Evolutionary conservation across 129 eudicot species (phyloP), one percentile per base, ranked within the genome.

Genomic region (Centella asiatica): DNA sequence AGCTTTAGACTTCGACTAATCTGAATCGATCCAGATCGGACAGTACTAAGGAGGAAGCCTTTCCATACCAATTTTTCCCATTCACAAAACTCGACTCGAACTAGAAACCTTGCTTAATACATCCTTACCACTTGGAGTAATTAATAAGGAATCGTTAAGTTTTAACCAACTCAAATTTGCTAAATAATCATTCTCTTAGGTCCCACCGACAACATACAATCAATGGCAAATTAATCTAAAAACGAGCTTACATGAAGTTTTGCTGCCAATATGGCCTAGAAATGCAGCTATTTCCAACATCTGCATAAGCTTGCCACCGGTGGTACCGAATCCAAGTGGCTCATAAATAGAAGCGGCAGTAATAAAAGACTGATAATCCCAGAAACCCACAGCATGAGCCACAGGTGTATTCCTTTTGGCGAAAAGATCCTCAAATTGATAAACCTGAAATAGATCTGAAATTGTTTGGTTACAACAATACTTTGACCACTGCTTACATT

Each of bases 211-310:
- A n/a, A n/a, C n/a, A n/a, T n/a, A n/a, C n/a, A n/a, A n/a, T n/a
- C n/a, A n/a, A n/a, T n/a, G n/a, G n/a, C n/a, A n/a, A n/a, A n/a
- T n/a, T n/a, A n/a, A n/a, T n/a, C n/a, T n/a, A n/a, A n/a, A n/a
- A n/a, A 15, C 18, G 42, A 26, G 67, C 97, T 78, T 71, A 92
- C 99, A 92, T 2, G 96, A 75, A 63, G 99, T 92, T 73, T 84
- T 85, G 76, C 84, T 74, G 26, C 99, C 99, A 61, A 92, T 92
- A 57, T 87, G 95, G 60, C 87, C 95, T 28, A 92, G 81, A 62
- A 92, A 92, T 42, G 99, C 99, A 20, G 95, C 87, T 56, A 92
- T 59, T 54, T 92, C 99, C 81, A 57, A 73, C 95, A 81, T 85
- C 69, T 83, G 90, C 74, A 76, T 80, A 1, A 70, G 75, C 82